Percentiles rank a stretch among this genome's conserved stretches.
phyloP scores from a whole-genome alignment of 108 stramenopile genomes.

The Stephanodiscus triporus region DNA sequence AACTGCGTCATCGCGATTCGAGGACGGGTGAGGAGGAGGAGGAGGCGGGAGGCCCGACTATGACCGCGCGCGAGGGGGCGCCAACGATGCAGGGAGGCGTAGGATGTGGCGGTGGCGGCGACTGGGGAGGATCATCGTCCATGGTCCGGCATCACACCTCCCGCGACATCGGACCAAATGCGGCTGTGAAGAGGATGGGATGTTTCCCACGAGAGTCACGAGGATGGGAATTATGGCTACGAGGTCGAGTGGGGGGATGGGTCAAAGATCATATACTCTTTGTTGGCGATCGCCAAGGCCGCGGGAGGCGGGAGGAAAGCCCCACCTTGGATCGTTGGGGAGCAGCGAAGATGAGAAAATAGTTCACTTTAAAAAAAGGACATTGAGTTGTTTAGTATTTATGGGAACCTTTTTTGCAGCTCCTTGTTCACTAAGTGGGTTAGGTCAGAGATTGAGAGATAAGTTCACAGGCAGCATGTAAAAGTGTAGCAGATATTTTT shows the following conservation, averaged over 20 bases:
- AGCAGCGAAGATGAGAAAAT: too few species aligned
- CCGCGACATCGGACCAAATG: conserved; percentile 6
- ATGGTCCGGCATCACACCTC: conserved; percentile 45
- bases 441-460: too few species aligned
- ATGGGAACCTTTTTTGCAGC: too few species aligned
- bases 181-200: conserved; percentile 15
- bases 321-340: too few species aligned
- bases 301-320: conserved; percentile 73
- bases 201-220: conserved; percentile 62
- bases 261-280: conserved; percentile 81
- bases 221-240: conserved; percentile 86
- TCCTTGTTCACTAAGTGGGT: too few species aligned
- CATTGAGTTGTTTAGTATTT: too few species aligned
- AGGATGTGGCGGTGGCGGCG: conserved; percentile 35
- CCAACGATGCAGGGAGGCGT: conserved; percentile 9
- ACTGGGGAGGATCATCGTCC: conserved; percentile 1
- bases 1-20: conserved; percentile 70
- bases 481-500: too few species aligned
- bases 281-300: conserved; percentile 67
- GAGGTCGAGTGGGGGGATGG: conserved; percentile 88
- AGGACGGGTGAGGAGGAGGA: conserved; percentile 77
- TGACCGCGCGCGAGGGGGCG: background rate
- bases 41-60: conserved; percentile 20
- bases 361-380: too few species aligned
- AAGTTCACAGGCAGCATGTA: too few species aligned